Base-by-base conservation (phyloP, 78 protist species). In the Chrysochromulina parva region DNA sequence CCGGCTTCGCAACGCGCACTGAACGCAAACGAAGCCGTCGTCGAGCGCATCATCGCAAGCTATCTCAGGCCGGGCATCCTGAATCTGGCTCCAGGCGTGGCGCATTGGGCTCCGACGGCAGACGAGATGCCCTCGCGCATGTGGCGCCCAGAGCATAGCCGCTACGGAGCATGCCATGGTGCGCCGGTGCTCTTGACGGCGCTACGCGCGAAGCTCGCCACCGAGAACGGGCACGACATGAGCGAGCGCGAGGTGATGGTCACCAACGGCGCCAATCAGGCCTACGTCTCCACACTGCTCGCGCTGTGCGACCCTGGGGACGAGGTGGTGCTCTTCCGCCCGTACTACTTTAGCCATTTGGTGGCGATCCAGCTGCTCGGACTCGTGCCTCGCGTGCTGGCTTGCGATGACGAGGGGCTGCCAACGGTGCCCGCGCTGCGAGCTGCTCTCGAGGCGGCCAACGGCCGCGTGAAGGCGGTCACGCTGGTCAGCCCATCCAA, bases 221-320 rank as follows among this genome's bases (percentile, higher is more conserved):
- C 0, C 16, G 62, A 53, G 62, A 20, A 78, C 60, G 85, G 59
- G 22, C 2, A 50, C 57, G 55, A 17, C 7, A 48, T 52, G 53
- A 6, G 1, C 3, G 58, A 11, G 5, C 20, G 85, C 10, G 85
- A 73, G 22, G 91, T 89, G 24, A 26, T 89, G 76, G 91, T 89
- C 53, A 89, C 91, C 24, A 11, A 59, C 48, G 91, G 91, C 57
- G 91, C 91, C 47, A 89, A 89, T 87, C 85, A 74, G 69, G 91
- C 91, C 28, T 89, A 55, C 58, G 86, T 89, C 50, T 1, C 73
- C 26, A 80, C 80, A 9, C 53, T 74, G 19, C 53, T 74, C 17
- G 53, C 78, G 47, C 48, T 58, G 26, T 89, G 91, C 59, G 73
- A 58, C 16, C 76, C 57, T 19, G 76, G 76, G 19, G 88, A 82